Conservation (phyloP, 2,329 filamentous ascomycete species). For the Drechslerella stenobrocha region DNA sequence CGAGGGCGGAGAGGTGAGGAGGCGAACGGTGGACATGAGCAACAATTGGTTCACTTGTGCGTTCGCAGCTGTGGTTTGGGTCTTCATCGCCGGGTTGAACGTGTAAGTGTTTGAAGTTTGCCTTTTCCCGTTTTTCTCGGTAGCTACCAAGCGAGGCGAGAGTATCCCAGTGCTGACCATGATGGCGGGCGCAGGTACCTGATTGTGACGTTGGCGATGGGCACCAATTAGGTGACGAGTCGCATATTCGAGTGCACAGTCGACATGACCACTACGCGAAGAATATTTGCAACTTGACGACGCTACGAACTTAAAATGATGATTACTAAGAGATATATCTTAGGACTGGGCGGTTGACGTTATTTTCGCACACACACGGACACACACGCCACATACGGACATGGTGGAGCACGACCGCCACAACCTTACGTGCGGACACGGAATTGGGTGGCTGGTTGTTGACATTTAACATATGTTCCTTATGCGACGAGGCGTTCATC, state of each 20-base stretch:
- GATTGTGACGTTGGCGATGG: conserved; percentile 41
- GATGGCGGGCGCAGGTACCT: conserved; percentile 22
- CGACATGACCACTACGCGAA: background rate
- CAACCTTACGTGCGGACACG: no score
- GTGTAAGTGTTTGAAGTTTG: conserved; percentile 50
- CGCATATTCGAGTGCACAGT: background rate
- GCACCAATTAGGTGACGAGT: conserved; percentile 1
- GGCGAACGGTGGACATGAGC: conserved; percentile 65
- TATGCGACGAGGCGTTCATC: no score
- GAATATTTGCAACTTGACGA: background rate
- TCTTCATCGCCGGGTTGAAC: conserved; percentile 76
- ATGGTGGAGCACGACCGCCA: no score
- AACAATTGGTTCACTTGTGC: conserved; percentile 69
- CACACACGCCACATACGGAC: no score
- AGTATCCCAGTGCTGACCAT: conserved; percentile 17
- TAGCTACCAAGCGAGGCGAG: conserved; percentile 2
- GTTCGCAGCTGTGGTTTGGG: conserved; percentile 69
- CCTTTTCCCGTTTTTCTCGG: background rate
- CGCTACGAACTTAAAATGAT: no score
- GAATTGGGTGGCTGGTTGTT: no score
- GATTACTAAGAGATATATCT: no score
- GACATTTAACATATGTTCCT: no score
- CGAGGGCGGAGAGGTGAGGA: conserved; percentile 50
- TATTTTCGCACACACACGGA: no score
- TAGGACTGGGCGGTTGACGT: no score